A percentile compares a stretch with the other conserved stretches of the same genome.
Evolutionary conservation across 208 protist genomes (phyloP).

Genomic region (Wallacemonas sp.): DNA sequence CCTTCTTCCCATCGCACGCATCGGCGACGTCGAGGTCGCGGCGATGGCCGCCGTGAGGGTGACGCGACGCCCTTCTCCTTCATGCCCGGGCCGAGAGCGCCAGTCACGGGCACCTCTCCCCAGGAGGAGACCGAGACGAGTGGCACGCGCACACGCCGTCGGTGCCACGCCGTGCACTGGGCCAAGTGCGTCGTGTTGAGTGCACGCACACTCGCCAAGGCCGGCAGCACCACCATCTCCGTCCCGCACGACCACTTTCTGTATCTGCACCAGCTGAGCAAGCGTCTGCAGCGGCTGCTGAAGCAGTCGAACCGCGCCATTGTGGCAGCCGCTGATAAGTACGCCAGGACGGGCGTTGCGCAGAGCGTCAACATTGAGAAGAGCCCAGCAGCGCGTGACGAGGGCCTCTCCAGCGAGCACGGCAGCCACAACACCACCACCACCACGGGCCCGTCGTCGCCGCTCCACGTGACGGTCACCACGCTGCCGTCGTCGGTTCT

Average conservation of each 20-base stretch:
- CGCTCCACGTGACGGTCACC: not conserved
- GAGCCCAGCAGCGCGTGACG: too few relatives aligned
- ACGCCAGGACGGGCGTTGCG: too few relatives aligned
- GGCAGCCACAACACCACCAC: too few relatives aligned
- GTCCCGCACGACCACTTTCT: constrained; percentile 48
- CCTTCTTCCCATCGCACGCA: too few relatives aligned
- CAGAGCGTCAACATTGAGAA: too few relatives aligned
- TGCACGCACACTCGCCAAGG: constrained; percentile 37
- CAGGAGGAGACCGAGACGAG: constrained; percentile 32
- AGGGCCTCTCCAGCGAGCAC: too few relatives aligned
- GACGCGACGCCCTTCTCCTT: constrained; percentile 21
- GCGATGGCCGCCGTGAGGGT: not conserved
- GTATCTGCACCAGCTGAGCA: constrained; percentile 27
- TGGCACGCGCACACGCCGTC: constrained; percentile 40
- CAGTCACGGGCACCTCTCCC: constrained; percentile 38
- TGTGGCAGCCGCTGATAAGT: not conserved
- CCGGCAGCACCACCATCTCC: constrained; percentile 32
- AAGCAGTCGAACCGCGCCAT: constrained; percentile 16
- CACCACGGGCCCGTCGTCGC: not conserved
- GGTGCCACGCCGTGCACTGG: constrained; percentile 50
- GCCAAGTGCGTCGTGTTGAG: constrained; percentile 56
- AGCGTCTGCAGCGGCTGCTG: constrained; percentile 34
- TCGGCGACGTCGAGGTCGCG: too few relatives aligned
- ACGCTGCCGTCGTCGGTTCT: not conserved
- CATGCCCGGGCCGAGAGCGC: constrained; percentile 19